Conservation (phyloP, 306 rosid genomes). For the Cicer cuneatum region DNA sequence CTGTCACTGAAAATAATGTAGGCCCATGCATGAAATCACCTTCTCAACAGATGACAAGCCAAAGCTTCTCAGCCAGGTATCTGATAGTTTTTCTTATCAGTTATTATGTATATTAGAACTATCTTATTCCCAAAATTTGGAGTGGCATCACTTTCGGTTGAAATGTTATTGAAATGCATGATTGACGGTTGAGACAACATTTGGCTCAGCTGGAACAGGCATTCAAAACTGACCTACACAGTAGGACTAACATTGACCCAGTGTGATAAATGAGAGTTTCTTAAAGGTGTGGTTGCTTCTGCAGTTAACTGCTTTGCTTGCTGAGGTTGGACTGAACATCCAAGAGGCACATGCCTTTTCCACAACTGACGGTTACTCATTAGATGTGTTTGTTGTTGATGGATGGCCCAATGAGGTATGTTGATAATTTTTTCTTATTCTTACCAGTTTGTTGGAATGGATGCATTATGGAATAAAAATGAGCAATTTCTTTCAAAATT, state of each 20-base stretch:
- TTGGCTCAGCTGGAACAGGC: slow-evolving; percentile 32
- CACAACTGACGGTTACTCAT: slow-evolving; percentile 87
- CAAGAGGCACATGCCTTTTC: slow-evolving; percentile 99
- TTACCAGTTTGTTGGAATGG: slow-evolving; percentile 36
- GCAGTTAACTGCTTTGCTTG: slow-evolving; percentile 96
- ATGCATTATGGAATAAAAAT: not conserved
- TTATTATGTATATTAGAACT: slow-evolving; percentile 17
- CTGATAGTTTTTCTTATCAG: slow-evolving; percentile 27
- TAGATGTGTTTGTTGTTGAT: slow-evolving; percentile 98
- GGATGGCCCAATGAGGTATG: slow-evolving; percentile 98
- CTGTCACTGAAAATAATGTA: slow-evolving; percentile 55
- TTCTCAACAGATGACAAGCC: slow-evolving; percentile 96
- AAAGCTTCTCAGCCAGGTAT: slow-evolving; percentile 97
- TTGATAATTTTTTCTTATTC: slow-evolving; percentile 27
- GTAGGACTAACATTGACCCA: slow-evolving; percentile 17
- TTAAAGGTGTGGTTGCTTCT: slow-evolving; percentile 43
- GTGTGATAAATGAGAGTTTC: slow-evolving; percentile 29
- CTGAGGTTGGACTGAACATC: slow-evolving; percentile 94
- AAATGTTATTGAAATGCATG: not conserved
- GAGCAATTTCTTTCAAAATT: slow-evolving; percentile 15
- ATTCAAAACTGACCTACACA: slow-evolving; percentile 5
- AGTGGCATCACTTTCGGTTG: slow-evolving; percentile 6
- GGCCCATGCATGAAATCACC: slow-evolving; percentile 99
- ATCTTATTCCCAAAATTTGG: slow-evolving; percentile 11
- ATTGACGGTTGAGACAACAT: slow-evolving; percentile 31